Evolutionary conservation across 306 rosid genomes (phyloP).

Genomic region (Trichosanthes truncata): DNA sequence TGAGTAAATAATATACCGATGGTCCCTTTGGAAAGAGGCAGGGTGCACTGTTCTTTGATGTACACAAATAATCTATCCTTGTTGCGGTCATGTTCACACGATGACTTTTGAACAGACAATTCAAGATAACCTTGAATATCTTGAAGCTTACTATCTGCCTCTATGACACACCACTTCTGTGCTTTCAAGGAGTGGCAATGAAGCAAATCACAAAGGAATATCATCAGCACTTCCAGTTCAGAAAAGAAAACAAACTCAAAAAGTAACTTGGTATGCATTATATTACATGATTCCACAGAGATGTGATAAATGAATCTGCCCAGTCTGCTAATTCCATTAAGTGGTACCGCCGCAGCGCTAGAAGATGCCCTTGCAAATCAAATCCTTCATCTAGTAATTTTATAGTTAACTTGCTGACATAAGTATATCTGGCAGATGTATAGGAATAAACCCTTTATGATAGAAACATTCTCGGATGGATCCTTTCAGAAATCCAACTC

Average conservation of each 20-base stretch:
- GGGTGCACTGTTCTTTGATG: conserved; percentile 55
- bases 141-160: conserved; percentile 68
- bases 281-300: conserved; percentile 88
- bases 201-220: not conserved
- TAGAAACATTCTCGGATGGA: conserved; percentile 1
- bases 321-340: conserved; percentile 95
- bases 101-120: conserved; percentile 85
- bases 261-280: conserved; percentile 14
- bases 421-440: conserved; percentile 71
- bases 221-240: conserved; percentile 2
- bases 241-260: conserved; percentile 14
- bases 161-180: conserved; percentile 77
- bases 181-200: conserved; percentile 25
- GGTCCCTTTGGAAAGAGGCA: conserved; percentile 58
- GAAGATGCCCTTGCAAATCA: conserved; percentile 74
- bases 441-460: conserved; percentile 13
- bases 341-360: conserved; percentile 78
- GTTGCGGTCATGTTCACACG: conserved; percentile 61
- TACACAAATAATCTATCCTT: conserved; percentile 80
- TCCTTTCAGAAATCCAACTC: not conserved
- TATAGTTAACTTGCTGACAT: conserved; percentile 83
- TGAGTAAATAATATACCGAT: conserved; percentile 32
- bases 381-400: conserved; percentile 83
- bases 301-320: conserved; percentile 89
- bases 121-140: conserved; percentile 87